A percentile compares a stretch with the other conserved stretches of the same genome.
Evolutionary conservation across 2,329 filamentous ascomycete genomes (phyloP).

Genomic region (Fusarium napiforme): DNA sequence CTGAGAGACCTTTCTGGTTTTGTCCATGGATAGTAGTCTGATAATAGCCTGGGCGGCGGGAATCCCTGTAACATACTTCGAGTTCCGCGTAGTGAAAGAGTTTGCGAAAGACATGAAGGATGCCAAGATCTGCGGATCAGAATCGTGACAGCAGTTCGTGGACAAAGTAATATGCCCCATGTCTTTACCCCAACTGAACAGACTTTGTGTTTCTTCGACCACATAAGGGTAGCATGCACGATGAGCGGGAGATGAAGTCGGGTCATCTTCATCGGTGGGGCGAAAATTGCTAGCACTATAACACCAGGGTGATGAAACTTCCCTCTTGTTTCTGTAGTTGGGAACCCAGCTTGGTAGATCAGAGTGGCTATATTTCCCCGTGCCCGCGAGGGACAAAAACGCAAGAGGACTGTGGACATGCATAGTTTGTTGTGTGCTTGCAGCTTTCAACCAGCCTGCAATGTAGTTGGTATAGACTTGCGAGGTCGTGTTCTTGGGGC

Average conservation of each 20-base stretch:
- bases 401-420: constrained; percentile 4
- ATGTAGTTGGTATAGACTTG: constrained; percentile 10
- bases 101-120: constrained; percentile 11
- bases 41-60: constrained; percentile 2
- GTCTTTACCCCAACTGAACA: neutral
- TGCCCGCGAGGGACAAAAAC: constrained; percentile 7
- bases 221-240: neutral
- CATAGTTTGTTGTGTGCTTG: neutral
- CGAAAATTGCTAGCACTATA: neutral
- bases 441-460: neutral
- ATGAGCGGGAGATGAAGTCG: neutral
- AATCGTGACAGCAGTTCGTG: neutral
- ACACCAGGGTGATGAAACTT: neutral
- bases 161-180: neutral
- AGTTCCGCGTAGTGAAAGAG: constrained; percentile 1
- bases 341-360: constrained; percentile 13
- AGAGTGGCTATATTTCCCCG: neutral
- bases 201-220: neutral
- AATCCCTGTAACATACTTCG: neutral
- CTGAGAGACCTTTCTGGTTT: neutral
- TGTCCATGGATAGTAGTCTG: neutral
- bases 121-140: neutral
- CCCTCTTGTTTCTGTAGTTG: neutral
- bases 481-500: neutral
- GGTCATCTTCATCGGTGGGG: neutral